These are phyloP conservation scores for Pseudomonodictys pantanalensis DNA, from an alignment of 495 filamentous ascomycete species.

Conservation along the genomic window DNA sequence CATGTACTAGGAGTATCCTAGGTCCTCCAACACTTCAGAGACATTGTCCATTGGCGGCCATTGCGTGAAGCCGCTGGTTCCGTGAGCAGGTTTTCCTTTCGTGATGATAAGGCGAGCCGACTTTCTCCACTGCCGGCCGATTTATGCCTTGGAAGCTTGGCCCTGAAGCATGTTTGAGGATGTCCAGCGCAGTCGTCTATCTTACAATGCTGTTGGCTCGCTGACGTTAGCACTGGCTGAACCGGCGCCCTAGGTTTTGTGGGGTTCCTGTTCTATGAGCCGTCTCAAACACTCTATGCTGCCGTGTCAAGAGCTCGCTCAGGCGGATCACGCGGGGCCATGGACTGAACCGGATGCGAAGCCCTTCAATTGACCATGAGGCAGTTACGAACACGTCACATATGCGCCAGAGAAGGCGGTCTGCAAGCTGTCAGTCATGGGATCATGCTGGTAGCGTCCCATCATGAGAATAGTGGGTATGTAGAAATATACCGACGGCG, in stretches of 20 bases:
- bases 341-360: no score
- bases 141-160: neutral
- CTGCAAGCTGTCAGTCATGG: no score
- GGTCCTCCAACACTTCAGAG: neutral
- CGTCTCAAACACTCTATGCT: neutral
- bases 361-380: no score
- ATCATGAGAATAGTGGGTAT: no score
- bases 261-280: neutral
- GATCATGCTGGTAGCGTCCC: no score
- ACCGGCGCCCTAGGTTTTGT: neutral
- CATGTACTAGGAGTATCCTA: neutral
- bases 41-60: neutral
- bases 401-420: no score
- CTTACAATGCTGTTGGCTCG: neutral
- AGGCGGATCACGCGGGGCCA: neutral
- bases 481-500: no score
- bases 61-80: neutral
- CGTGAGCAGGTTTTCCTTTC: no score
- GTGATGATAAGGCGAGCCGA: no score
- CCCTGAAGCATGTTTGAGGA: neutral
- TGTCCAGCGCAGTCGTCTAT: neutral
- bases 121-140: neutral
- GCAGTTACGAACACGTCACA: no score
- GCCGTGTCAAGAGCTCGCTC: neutral
- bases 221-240: neutral